Conservation (phyloP, 495 filamentous ascomycete genomes). For the Coniosporium apollinis region DNA sequence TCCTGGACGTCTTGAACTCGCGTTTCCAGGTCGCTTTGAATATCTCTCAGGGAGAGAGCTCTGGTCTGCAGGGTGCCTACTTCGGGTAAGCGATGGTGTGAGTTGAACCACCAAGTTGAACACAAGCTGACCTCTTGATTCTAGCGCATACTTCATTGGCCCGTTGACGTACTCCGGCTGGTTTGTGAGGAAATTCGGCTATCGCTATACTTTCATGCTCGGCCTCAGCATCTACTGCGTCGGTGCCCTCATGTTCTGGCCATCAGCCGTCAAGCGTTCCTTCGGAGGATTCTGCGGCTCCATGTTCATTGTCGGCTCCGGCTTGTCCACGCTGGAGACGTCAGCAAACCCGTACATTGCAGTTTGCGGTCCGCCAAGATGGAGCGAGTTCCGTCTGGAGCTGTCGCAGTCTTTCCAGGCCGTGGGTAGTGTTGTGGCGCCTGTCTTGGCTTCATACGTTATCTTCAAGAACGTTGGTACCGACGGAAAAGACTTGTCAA, state of each 20-base stretch:
- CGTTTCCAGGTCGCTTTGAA: conserved; percentile 34
- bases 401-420: conserved; percentile 52
- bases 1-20: conserved; percentile 38
- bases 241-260: conserved; percentile 49
- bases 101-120: conserved; percentile 9
- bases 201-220: conserved; percentile 41
- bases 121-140: too few relatives aligned
- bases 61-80: conserved; percentile 34
- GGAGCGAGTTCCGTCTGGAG: conserved; percentile 53
- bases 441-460: conserved; percentile 48
- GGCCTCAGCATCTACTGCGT: conserved; percentile 44
- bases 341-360: conserved; percentile 58
- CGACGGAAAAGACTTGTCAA: conserved; percentile 31
- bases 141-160: conserved; percentile 45
- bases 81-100: conserved; percentile 15
- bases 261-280: conserved; percentile 36
- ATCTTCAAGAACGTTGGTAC: conserved; percentile 43
- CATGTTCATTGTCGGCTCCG: conserved; percentile 54
- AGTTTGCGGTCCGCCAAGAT: conserved; percentile 49
- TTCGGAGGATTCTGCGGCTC: conserved; percentile 55
- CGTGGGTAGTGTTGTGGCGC: conserved; percentile 46
- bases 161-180: conserved; percentile 49
- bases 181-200: conserved; percentile 48
- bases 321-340: conserved; percentile 55
- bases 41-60: conserved; percentile 27